Percentiles rank a stretch among this genome's conserved stretches.
These are phyloP conservation scores for Oxytropis ochrocephala DNA, from an alignment of 306 rosid species.

Conservation along the genomic window DNA sequence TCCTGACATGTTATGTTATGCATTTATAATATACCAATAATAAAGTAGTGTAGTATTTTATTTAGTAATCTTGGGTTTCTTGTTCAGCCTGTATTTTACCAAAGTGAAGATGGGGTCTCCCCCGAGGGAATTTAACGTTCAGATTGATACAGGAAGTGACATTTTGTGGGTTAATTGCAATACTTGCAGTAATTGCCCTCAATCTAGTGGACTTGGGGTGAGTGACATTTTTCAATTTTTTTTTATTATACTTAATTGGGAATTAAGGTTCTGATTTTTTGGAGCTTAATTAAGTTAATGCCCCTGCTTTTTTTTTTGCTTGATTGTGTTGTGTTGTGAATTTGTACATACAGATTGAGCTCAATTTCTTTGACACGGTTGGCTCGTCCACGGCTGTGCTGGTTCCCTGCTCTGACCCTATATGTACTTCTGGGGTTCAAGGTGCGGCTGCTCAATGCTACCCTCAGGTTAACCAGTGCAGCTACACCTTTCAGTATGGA, in stretches of 20 bases:
- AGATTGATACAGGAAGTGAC: slow-evolving; percentile 94
- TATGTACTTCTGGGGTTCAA: slow-evolving; percentile 58
- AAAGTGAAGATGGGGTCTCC: slow-evolving; percentile 90
- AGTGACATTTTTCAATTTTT: slow-evolving; percentile 35
- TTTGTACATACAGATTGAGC: slow-evolving; percentile 53
- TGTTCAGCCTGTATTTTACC: slow-evolving; percentile 74
- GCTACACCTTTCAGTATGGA: slow-evolving; percentile 72
- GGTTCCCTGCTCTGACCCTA: slow-evolving; percentile 68
- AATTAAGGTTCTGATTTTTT: not conserved
- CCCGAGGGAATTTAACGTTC: slow-evolving; percentile 80
- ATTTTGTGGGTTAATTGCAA: slow-evolving; percentile 90
- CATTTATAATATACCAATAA: slow-evolving; percentile 4
- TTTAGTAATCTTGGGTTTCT: slow-evolving; percentile 21
- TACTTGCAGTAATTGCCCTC: slow-evolving; percentile 83
- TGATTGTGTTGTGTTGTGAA: slow-evolving; percentile 26
- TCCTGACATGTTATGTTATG: not conserved
- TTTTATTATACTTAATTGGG: not conserved
- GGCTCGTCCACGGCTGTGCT: slow-evolving; percentile 55
- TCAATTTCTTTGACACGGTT: slow-evolving; percentile 65
- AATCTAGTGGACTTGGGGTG: slow-evolving; percentile 82
- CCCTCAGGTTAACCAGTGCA: slow-evolving; percentile 69
- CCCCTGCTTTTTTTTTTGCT: not conserved
- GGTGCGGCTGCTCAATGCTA: slow-evolving; percentile 56
- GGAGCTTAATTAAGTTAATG: not conserved
- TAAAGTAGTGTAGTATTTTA: not conserved